Percentiles rank a stretch among this genome's conserved stretches.
These are phyloP conservation scores for Vigna unguiculata DNA, from an alignment of 306 rosid genomes.

Conservation along the genomic window DNA sequence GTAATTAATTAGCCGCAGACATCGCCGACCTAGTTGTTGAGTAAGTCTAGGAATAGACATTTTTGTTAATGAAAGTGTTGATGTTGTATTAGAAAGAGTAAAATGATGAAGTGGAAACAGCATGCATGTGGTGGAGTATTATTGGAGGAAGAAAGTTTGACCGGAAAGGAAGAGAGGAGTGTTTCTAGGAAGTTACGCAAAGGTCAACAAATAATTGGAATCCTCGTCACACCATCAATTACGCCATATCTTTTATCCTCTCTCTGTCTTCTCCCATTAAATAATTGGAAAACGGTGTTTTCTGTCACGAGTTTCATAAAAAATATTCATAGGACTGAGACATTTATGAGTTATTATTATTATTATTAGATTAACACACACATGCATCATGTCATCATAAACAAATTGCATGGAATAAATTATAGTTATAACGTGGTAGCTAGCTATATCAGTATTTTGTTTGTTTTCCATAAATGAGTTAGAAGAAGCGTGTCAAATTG, in stretches of 20 bases:
- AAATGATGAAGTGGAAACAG: not conserved
- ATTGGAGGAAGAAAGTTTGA: constrained; percentile 18
- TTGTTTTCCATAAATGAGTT: not conserved
- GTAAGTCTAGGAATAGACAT: not conserved
- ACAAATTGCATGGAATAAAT: not conserved
- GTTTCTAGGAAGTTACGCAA: constrained; percentile 43
- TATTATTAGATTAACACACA: not conserved
- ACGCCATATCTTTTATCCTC: constrained; percentile 35
- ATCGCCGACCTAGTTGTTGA: not conserved
- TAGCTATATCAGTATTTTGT: too few relatives aligned
- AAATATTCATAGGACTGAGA: not conserved
- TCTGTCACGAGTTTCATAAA: not conserved
- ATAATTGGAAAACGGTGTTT: too few relatives aligned
- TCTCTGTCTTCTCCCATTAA: not conserved
- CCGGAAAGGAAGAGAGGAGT: not conserved
- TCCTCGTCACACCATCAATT: constrained; percentile 35
- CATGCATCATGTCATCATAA: constrained; percentile 1
- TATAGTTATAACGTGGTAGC: not conserved
- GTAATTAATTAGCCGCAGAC: not conserved
- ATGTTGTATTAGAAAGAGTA: too few relatives aligned
- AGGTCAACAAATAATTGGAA: constrained; percentile 30
- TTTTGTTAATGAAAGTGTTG: not conserved
- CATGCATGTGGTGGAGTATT: not conserved
- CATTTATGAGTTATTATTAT: too few relatives aligned
- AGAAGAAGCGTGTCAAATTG: constrained; percentile 9